Evolutionary conservation across 2,329 filamentous ascomycete genomes (phyloP), one percentile per base, ranked within the genome.

Genomic region (Diaporthe vexans): DNA sequence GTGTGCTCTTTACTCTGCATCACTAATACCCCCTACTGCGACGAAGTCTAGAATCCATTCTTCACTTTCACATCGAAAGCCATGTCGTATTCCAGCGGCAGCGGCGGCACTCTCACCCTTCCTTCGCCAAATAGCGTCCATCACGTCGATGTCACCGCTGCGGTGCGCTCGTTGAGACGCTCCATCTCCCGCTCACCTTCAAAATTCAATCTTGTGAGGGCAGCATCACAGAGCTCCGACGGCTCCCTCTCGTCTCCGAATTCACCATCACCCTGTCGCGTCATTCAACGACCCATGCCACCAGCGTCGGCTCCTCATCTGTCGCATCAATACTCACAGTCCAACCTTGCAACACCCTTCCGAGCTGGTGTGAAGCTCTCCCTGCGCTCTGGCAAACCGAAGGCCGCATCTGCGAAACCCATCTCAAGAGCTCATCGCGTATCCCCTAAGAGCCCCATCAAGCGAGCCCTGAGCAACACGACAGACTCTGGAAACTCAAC

Each of bases 161-260:
- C 94, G 68, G 94, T 98, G 77, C 91, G 94, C 81, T 94, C 95
- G 79, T 88, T 98, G 74, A 91, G 95, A 77, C 94, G 95, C 78
- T 98, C 96, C 35, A 88, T 98, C 77, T 98, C 95, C 73, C 91
- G 95, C 79, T 98, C 96, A n/a, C 96, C 96, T 15, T 98, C 96
- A 43, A 97, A 97, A 83, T 96, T 97, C 82, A 89, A 90, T 73
- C 86, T 97, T 48, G 82, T 83, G 68, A 86, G 88, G 76, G 82
- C 85, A 59, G 83, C 83, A 58, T 89, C 88, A 0, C 85, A 87
- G 76, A 84, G 82, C 73, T 86, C 87, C 19, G 84, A 88, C 46
- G 81, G 81, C 76, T 90, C 91, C 72, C 84, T 86, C 59, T 88
- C 87, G 63, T 90, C 89, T 59, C 87, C 89, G 48, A 84, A 91